A percentile compares a stretch with the other conserved stretches of the same genome.
phyloP scores from a whole-genome alignment of 192 early-diverging fungal species.

The Piromyces finnis region DNA sequence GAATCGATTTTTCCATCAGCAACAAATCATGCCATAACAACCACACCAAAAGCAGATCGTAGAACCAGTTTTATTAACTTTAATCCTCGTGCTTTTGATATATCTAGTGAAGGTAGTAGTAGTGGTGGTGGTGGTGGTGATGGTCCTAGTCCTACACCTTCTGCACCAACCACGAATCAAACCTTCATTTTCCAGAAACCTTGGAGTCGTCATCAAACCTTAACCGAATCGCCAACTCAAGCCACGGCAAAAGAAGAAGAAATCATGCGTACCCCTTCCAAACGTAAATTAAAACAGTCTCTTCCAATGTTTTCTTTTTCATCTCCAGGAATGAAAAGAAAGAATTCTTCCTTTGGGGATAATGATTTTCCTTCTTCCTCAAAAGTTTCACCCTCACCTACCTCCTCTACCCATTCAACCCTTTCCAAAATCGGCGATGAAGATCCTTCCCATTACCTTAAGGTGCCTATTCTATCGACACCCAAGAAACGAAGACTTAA shows the following conservation, averaged over 20 bases:
- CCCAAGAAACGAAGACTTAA: not conserved
- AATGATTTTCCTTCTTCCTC: not conserved
- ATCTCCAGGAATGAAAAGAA: not conserved
- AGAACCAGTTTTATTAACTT: not conserved
- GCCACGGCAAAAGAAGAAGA: not conserved
- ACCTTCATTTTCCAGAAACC: not conserved
- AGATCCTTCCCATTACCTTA: not conserved
- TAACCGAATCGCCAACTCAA: too few species aligned
- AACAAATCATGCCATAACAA: too few species aligned
- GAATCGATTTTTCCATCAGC: too few species aligned
- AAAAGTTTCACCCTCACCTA: not conserved
- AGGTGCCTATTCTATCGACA: not conserved
- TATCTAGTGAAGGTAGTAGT: not conserved
- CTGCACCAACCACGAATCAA: not conserved
- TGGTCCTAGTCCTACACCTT: too few species aligned
- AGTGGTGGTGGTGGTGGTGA: not conserved
- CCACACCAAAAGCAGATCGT: not conserved
- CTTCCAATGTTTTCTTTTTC: not conserved
- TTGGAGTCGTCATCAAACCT: not conserved
- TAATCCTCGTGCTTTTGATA: not conserved
- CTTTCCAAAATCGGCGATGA: not conserved
- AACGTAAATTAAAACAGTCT: not conserved
- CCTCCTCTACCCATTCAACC: too few species aligned
- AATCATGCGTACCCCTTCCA: not conserved
- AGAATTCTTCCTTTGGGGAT: not conserved